phyloP scores from a whole-genome alignment of 1,284 basidiomycete species.

The Athelia sp. region DNA sequence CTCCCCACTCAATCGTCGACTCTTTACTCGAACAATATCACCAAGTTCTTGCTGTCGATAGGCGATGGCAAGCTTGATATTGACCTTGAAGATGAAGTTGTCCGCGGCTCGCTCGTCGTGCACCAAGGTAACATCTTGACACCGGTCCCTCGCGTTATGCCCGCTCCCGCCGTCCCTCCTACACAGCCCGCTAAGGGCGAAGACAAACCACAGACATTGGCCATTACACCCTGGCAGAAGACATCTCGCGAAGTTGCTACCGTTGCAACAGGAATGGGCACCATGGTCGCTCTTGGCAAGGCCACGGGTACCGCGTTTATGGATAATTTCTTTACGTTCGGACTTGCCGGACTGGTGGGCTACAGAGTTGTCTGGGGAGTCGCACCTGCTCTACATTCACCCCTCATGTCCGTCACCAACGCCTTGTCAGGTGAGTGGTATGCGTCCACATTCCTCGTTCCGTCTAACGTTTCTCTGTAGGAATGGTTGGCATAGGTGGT shows the following conservation, averaged over 20 bases:
- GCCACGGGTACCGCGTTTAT: conserved; percentile 76
- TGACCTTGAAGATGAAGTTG: conserved; percentile 77
- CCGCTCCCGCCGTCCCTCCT: conserved; percentile 50
- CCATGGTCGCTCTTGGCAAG: conserved; percentile 69
- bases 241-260: conserved; percentile 65
- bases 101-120: conserved; percentile 74
- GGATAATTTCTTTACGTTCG: conserved; percentile 82
- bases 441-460: neutral
- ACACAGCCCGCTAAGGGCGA: conserved; percentile 46
- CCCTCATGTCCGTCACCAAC: conserved; percentile 82
- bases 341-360: conserved; percentile 75
- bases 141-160: conserved; percentile 59
- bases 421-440: conserved; percentile 57
- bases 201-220: conserved; percentile 44
- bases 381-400: conserved; percentile 78
- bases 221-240: conserved; percentile 82
- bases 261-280: conserved; percentile 72
- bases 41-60: conserved; percentile 81
- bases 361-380: conserved; percentile 88
- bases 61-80: conserved; percentile 61
- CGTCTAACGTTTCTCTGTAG: conserved; percentile 18
- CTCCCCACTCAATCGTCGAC: conserved; percentile 84
- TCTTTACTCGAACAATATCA: conserved; percentile 85
- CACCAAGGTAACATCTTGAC: conserved; percentile 63
- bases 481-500: conserved; percentile 80